These are phyloP conservation scores for Oenanthe sinensis DNA, from an alignment of 129 eudicot species.

Conservation along the genomic window DNA sequence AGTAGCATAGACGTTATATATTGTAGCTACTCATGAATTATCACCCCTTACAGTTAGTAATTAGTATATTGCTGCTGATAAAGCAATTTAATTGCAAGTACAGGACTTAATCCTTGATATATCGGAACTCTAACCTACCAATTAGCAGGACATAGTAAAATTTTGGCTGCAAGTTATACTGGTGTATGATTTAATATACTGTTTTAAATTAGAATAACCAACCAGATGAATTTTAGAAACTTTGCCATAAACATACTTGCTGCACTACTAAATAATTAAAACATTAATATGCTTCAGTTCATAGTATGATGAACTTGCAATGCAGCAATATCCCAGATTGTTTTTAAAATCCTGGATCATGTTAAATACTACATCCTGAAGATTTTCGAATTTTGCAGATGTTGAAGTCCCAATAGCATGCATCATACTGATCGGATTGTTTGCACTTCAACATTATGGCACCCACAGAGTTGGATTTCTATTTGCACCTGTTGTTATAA, in stretches of 20 bases:
- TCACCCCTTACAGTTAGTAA: neutral
- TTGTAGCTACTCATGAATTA: neutral
- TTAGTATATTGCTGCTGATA: neutral
- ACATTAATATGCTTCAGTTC: neutral
- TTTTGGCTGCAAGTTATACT: neutral
- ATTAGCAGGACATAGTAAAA: neutral
- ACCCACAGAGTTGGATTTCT: slow-evolving; percentile 93
- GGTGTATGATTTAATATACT: neutral
- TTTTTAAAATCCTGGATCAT: neutral
- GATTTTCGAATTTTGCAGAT: slow-evolving; percentile 48
- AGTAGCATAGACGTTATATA: neutral
- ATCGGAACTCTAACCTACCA: neutral
- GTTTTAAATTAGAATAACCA: neutral
- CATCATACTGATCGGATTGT: slow-evolving; percentile 70
- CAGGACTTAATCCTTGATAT: neutral
- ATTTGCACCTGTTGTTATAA: slow-evolving; percentile 82
- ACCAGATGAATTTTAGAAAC: neutral
- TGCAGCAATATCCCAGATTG: neutral
- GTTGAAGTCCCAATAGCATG: slow-evolving; percentile 90
- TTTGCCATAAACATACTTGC: neutral
- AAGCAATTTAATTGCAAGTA: neutral
- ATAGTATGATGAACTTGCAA: neutral
- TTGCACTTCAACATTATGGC: slow-evolving; percentile 92
- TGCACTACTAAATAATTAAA: neutral
- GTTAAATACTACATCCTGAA: slow-evolving; percentile 7